Base-by-base conservation (phyloP, 768 basidiomycete species). In the Sistotremastrum suecicum region DNA sequence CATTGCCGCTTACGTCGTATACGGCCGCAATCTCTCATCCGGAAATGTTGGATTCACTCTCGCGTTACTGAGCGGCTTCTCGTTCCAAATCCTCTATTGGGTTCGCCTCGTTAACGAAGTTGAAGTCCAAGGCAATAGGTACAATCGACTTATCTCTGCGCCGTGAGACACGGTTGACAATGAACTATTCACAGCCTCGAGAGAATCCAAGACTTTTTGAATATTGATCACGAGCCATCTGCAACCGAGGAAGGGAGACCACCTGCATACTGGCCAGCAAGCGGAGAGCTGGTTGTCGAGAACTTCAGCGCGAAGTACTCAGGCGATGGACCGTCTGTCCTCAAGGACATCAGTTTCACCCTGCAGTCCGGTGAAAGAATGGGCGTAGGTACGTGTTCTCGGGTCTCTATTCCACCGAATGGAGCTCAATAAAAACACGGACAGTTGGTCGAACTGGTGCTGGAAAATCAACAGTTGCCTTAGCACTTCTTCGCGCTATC, bases 251-350 rank as follows among this genome's bases (percentile, higher is more conserved):
- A 54, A 7, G 70, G 71, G 37, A 58, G 62, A 35, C 79, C 79
- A 3, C 78, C 80, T 2, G 78, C 79, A 1, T 68, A 76, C 48
- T 83, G 80, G 80, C 79, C 80, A 0, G 63, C 72, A 7, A 73
- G 70, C 10, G 80, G 80, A 7, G 62, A 68, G 29, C 63, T 82
- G 34, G 57, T 63, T 5, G 70, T 74, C 3, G 71, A 77, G 45
- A 70, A 71, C 11, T 57, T 80, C 3, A 70, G 67, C 7, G 78
- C 78, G 12, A 61, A 64, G 34, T 80, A 80, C 57, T 72, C 75
- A 9, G 39, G 10, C 10, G 68, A 65, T 45, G 70, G 70, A 2
- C 71, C 71, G 4, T 59, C 58, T 7, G 70, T 75, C 0, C 59
- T 75, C 7, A 65, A 74, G 34, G 60, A 71, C 47, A 45, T 77